phyloP scores from a whole-genome alignment of 805 yeast genomes.

The Candida chauliodis region DNA sequence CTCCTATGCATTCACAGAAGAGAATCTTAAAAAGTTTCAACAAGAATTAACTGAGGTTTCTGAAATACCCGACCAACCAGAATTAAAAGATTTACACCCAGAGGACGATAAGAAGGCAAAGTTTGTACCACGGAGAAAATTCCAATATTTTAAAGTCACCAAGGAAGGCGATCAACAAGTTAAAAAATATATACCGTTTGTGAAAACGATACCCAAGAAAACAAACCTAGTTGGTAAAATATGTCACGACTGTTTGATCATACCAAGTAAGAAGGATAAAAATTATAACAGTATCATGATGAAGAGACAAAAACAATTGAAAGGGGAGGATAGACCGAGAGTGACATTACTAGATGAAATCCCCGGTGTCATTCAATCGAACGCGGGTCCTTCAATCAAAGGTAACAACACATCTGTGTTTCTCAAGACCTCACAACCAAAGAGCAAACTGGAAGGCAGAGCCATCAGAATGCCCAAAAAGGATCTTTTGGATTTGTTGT shows the following conservation, averaged over 20 bases:
- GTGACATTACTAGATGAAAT: conserved; percentile 72
- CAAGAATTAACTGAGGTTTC: conserved; percentile 50
- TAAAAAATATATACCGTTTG: conserved; percentile 67
- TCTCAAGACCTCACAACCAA: conserved; percentile 41
- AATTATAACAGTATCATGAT: conserved; percentile 61
- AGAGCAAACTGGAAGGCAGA: conserved; percentile 67
- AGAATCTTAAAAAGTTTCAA: conserved; percentile 61
- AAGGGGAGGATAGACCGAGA: conserved; percentile 51
- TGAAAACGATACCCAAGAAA: conserved; percentile 83
- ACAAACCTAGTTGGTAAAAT: conserved; percentile 84
- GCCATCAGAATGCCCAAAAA: conserved; percentile 93
- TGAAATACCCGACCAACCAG: conserved; percentile 52
- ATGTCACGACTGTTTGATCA: conserved; percentile 86
- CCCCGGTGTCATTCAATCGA: conserved; percentile 85
- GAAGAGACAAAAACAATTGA: conserved; percentile 49
- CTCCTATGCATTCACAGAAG: conserved; percentile 84
- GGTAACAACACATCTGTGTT: conserved; percentile 66
- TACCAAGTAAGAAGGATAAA: conserved; percentile 71
- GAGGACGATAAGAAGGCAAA: conserved; percentile 6
- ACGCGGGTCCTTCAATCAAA: conserved; percentile 79
- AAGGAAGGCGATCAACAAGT: conserved; percentile 23
- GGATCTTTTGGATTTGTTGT: conserved; percentile 82
- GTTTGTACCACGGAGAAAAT: conserved; percentile 15
- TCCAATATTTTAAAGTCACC: conserved; percentile 27
- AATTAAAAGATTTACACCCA: conserved; percentile 33